Evolutionary conservation across 2,329 filamentous ascomycete species (phyloP).

Genomic region (Aureobasidium lini): DNA sequence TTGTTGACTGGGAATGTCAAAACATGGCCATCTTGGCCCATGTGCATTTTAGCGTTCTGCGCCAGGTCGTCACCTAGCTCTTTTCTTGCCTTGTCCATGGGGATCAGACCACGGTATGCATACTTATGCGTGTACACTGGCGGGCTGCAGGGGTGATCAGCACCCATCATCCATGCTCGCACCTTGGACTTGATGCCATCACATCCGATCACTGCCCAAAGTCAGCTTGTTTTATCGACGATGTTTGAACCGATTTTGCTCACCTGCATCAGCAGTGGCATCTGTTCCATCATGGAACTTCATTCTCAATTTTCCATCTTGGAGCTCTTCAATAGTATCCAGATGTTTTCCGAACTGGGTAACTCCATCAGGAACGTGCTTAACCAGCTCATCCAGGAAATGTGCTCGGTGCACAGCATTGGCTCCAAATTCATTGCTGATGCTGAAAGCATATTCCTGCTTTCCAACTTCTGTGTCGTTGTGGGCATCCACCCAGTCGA

Average conservation of each 20-base stretch:
- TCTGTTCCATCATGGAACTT: constrained; percentile 29
- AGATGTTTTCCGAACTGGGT: constrained; percentile 26
- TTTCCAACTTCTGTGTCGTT: constrained; percentile 19
- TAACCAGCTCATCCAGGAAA: constrained; percentile 36
- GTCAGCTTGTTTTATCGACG: constrained; percentile 1
- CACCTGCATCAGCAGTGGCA: constrained; percentile 23
- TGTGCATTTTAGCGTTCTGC: constrained; percentile 35
- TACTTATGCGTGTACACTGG: constrained; percentile 51
- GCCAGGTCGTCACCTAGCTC: constrained; percentile 45
- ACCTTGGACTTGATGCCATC: constrained; percentile 57
- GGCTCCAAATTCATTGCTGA: constrained; percentile 23
- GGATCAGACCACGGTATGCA: constrained; percentile 55
- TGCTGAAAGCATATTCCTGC: constrained; percentile 21
- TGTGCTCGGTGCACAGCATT: constrained; percentile 31
- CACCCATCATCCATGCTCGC: constrained; percentile 42
- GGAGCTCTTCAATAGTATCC: constrained; percentile 22
- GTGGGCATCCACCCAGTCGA: constrained; percentile 35
- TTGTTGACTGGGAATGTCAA: constrained; percentile 47
- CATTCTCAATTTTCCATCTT: constrained; percentile 22
- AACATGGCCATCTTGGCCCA: constrained; percentile 42
- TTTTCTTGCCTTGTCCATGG: constrained; percentile 47
- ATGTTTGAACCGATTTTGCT: neutral
- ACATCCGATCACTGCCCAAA: constrained; percentile 47
- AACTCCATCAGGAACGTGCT: constrained; percentile 32
- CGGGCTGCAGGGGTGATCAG: constrained; percentile 36